phyloP scores from a whole-genome alignment of 2,329 filamentous ascomycete genomes.

The Dothistroma pini region DNA sequence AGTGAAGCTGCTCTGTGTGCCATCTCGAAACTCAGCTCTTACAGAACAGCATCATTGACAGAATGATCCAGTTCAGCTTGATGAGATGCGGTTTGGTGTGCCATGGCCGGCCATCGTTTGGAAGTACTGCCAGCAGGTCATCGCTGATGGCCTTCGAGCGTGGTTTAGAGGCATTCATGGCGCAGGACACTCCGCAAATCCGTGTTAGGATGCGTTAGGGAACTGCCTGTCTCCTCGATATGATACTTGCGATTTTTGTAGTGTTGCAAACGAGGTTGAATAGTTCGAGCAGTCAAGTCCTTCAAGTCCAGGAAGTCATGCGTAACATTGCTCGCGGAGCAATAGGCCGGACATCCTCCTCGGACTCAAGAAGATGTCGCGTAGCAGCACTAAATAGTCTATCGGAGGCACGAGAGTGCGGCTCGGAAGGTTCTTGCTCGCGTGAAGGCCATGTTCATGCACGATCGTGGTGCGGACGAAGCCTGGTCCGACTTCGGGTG shows the following conservation, averaged over 20 bases:
- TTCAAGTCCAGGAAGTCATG: not conserved
- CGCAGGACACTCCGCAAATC: not conserved
- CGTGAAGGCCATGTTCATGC: not conserved
- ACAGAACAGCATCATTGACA: slow-evolving; percentile 41
- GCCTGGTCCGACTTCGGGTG: not conserved
- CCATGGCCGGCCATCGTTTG: slow-evolving; percentile 42
- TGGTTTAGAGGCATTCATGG: not conserved
- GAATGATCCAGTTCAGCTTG: slow-evolving; percentile 41
- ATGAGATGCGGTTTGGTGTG: slow-evolving; percentile 42
- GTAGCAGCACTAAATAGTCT: not conserved
- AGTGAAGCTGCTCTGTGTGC: slow-evolving; percentile 20
- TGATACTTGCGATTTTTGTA: not conserved
- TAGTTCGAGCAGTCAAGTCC: not conserved
- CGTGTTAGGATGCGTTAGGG: not conserved
- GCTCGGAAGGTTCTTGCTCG: not conserved
- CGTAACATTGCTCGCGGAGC: not conserved
- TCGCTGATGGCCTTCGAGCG: slow-evolving; percentile 14
- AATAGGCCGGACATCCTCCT: not conserved
- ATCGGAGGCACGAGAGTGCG: not conserved
- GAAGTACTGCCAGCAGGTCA: slow-evolving; percentile 36
- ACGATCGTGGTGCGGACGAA: not conserved
- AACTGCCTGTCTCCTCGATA: not conserved
- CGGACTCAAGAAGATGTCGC: not conserved
- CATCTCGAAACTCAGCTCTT: slow-evolving; percentile 6
- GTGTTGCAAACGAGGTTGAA: not conserved